Conservation (phyloP, 2,329 filamentous ascomycete genomes). For the Pseudogymnoascus sp. region DNA sequence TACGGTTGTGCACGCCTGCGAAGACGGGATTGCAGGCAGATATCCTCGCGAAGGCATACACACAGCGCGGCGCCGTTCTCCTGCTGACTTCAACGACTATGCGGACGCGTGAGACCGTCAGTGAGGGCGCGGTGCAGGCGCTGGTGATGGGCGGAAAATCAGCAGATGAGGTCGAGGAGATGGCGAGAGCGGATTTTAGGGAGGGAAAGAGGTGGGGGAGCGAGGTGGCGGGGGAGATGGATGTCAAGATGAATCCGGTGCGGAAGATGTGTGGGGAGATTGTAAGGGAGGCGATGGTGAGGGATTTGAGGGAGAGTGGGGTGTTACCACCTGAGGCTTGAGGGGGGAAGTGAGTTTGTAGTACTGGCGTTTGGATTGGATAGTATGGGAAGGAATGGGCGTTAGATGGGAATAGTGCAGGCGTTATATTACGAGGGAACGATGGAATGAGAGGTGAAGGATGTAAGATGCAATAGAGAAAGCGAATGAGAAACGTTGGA, state of each 20-base stretch:
- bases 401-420: background rate
- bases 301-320: constrained; percentile 44
- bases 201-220: constrained; percentile 57
- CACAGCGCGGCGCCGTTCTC: constrained; percentile 60
- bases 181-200: constrained; percentile 54
- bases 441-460: background rate
- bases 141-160: constrained; percentile 32
- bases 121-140: background rate
- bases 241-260: constrained; percentile 57
- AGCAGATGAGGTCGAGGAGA: constrained; percentile 50
- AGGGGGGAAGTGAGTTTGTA: background rate
- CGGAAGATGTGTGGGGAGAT: constrained; percentile 63
- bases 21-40: constrained; percentile 49
- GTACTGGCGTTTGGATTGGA: background rate
- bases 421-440: background rate
- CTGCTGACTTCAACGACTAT: constrained; percentile 47
- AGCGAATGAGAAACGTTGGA: background rate
- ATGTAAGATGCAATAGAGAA: background rate
- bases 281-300: constrained; percentile 60
- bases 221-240: constrained; percentile 54
- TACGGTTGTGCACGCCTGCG: constrained; percentile 36
- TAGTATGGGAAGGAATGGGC: background rate
- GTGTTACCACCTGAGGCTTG: background rate
- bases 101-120: background rate
- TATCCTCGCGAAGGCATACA: constrained; percentile 61